Conservation (phyloP, 495 filamentous ascomycete species). For the Hypoxylon fragiforme region DNA sequence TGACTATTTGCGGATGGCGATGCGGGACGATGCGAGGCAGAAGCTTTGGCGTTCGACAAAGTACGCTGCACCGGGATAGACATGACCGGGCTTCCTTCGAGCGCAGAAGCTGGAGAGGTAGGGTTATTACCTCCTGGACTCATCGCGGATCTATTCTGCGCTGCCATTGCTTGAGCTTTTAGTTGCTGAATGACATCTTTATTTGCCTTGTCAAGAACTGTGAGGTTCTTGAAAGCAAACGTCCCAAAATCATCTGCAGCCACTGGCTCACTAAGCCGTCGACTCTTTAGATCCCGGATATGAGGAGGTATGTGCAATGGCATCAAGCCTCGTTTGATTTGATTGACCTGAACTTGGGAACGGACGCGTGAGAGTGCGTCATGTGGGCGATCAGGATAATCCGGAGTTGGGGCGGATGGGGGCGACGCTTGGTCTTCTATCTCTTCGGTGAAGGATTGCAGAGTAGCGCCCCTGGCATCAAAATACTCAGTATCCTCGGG, state of each 20-base stretch:
- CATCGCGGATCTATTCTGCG: slow-evolving; percentile 53
- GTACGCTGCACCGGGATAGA: slow-evolving; percentile 79
- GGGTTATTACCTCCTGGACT: slow-evolving; percentile 49
- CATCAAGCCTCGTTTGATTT: slow-evolving; percentile 83
- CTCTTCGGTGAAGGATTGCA: slow-evolving; percentile 89
- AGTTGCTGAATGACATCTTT: slow-evolving; percentile 98
- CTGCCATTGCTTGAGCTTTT: slow-evolving; percentile 80
- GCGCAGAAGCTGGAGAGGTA: slow-evolving; percentile 57
- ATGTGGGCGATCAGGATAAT: slow-evolving; percentile 85
- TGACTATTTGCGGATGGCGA: slow-evolving; percentile 83
- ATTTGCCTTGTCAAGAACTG: slow-evolving; percentile 95
- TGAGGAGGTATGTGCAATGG: slow-evolving; percentile 95
- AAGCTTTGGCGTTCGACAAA: slow-evolving; percentile 71
- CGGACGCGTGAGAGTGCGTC: slow-evolving; percentile 91
- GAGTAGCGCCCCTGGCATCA: slow-evolving; percentile 83
- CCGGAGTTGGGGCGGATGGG: slow-evolving; percentile 63
- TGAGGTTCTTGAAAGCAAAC: slow-evolving; percentile 96
- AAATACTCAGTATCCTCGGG: slow-evolving; percentile 99
- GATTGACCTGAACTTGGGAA: slow-evolving; percentile 70
- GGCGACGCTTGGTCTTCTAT: slow-evolving; percentile 86
- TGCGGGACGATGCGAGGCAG: slow-evolving; percentile 67
- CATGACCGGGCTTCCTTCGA: slow-evolving; percentile 85
- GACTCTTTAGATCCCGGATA: slow-evolving; percentile 83
- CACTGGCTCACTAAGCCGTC: slow-evolving; percentile 88
- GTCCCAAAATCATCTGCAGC: slow-evolving; percentile 90